phyloP scores from a whole-genome alignment of 805 yeast genomes.

The Barnettozyma pratensis region DNA sequence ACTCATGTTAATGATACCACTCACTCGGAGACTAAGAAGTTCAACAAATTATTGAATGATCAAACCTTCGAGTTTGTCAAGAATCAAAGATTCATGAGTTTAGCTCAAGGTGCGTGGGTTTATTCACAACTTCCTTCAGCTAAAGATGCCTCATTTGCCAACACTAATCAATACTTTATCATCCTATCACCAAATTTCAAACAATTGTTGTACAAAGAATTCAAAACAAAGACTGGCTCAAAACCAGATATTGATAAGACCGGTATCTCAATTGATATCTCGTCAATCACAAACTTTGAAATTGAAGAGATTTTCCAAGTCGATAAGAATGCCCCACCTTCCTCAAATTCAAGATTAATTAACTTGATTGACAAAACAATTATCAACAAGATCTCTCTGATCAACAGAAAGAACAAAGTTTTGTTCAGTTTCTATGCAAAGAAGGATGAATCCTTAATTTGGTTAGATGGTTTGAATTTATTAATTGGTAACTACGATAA shows the following conservation, averaged over 20 bases:
- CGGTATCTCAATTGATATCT: slow-evolving; percentile 45
- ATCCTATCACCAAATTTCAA: slow-evolving; percentile 64
- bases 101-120: slow-evolving; percentile 81
- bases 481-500: slow-evolving; percentile 33
- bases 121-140: slow-evolving; percentile 50
- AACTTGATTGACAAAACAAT: slow-evolving; percentile 52
- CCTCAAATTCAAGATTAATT: slow-evolving; percentile 39
- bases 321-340: slow-evolving; percentile 34
- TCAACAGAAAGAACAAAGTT: slow-evolving; percentile 36
- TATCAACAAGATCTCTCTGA: slow-evolving; percentile 50
- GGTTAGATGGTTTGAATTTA: slow-evolving; percentile 75
- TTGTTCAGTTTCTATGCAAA: slow-evolving; percentile 65
- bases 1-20: slow-evolving; percentile 35
- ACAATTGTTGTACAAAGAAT: slow-evolving; percentile 57
- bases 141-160: slow-evolving; percentile 29
- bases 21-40: slow-evolving; percentile 39
- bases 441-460: slow-evolving; percentile 58
- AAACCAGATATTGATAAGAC: slow-evolving; percentile 59
- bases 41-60: slow-evolving; percentile 42
- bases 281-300: slow-evolving; percentile 45
- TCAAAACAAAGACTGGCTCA: slow-evolving; percentile 35
- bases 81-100: slow-evolving; percentile 66
- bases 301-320: slow-evolving; percentile 44
- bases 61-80: slow-evolving; percentile 69
- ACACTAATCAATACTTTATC: slow-evolving; percentile 38